Base-by-base conservation (phyloP, 345 rosid genomes). In the Draba incana region DNA sequence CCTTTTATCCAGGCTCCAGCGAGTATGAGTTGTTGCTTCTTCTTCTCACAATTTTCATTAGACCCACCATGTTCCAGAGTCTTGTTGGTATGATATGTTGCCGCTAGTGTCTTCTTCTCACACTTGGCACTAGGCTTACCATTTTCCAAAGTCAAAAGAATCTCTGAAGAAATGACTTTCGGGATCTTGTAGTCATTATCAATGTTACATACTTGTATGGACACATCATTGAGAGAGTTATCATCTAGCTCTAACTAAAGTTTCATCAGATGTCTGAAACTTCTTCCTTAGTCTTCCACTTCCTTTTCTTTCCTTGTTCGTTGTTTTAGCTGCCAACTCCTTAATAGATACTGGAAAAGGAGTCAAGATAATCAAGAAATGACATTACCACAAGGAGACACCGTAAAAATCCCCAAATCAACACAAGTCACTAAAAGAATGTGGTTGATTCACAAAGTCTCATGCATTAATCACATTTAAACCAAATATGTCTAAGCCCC, bases 261-360 rank as follows among this genome's bases (percentile, higher is more conserved):
- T 57, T 41, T 59, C 61, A 14, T 79, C 82, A 46, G 20, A 20
- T 20, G 20, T 20, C 20, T 73, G 84, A 62, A 75, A 79, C 61
- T 75, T 82, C 75, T 78, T 90, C 76, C 71, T 80, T 25, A 82
- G 81, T 41, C 84, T 74, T 62, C 78, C 70, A 16, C 25, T 20
- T 20, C 20, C 20, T 20, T 20, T 20, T 20, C 0, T 20, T 20
- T 20, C 62, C 69, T 73, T 72, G 23, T 66, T 33, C 64, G 64
- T 78, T 43, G 13, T 65, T 41, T 66, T 69, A 24, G 56, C 56
- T 6, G 53, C 35, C 57, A 15, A 56, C 47, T 77, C 80, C 54
- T 78, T 81, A 13, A 48, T 50, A 49, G 75, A 68, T 68, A 64
- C 48, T 78, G 71, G 3, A 56, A 20, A 58, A 28, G 38, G 56